Conservation (phyloP, 1,284 basidiomycete genomes). For the Fomitopsis pinicola region DNA sequence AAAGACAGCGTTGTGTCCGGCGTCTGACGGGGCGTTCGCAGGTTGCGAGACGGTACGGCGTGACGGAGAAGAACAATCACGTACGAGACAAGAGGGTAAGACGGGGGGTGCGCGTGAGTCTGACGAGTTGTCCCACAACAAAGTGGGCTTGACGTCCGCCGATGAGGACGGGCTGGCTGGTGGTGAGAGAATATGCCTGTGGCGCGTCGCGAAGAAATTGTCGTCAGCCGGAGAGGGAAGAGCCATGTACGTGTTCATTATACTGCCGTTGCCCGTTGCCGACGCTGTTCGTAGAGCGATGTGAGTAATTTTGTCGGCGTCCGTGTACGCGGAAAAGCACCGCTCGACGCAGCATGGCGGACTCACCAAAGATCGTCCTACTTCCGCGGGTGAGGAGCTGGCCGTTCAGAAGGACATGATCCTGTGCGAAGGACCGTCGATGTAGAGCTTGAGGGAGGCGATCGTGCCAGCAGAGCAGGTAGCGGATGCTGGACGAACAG, state of each 20-base stretch:
- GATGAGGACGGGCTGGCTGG: not conserved
- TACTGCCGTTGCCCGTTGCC: constrained; percentile 18
- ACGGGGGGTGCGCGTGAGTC: constrained; percentile 10
- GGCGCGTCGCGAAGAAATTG: constrained; percentile 9
- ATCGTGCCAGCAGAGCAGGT: not conserved
- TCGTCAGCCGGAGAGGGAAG: constrained; percentile 8
- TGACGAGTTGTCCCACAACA: constrained; percentile 12
- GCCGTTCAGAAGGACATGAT: constrained; percentile 4
- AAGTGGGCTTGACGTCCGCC: not conserved
- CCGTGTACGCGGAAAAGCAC: not conserved
- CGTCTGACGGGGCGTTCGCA: constrained; percentile 12
- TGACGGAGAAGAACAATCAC: constrained; percentile 2
- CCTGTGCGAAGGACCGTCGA: not conserved
- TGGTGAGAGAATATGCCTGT: constrained; percentile 4
- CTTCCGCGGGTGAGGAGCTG: not conserved
- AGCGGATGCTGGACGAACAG: not conserved
- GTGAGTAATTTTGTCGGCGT: constrained; percentile 1
- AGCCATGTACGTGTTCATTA: constrained; percentile 23
- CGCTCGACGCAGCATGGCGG: constrained; percentile 4
- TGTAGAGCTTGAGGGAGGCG: not conserved
- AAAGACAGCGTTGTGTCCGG: constrained; percentile 6
- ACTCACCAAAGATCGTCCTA: constrained; percentile 7
- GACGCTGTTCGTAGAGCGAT: constrained; percentile 7
- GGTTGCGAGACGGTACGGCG: constrained; percentile 8
- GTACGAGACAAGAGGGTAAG: not conserved